Evolutionary conservation across 495 filamentous ascomycete genomes (phyloP), one percentile per base, ranked within the genome.

Genomic region (Acidiella bohemica): DNA sequence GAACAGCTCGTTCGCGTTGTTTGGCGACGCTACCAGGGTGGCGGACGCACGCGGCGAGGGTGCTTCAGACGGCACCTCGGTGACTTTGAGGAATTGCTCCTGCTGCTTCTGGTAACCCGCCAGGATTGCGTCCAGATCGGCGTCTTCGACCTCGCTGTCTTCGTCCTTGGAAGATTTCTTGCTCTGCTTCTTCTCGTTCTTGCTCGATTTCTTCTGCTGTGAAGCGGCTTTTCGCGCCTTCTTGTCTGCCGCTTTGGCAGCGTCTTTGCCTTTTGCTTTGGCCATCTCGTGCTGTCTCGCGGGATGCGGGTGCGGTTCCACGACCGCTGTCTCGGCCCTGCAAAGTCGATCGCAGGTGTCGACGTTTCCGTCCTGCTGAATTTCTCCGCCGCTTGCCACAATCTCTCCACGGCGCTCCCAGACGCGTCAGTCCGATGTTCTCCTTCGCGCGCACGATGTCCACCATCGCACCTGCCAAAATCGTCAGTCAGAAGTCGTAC

Each of bases 81-180:
- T 94, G 53, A 97, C 74, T 65, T 93, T 93, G 47, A 88, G 72
- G 53, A 90, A 94, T 51, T 80, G 78, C 41, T 90, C 87, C 65
- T 97, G 90, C 61, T 70, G 56, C 41, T 58, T 56, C 39, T 71
- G 73, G 55, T 93, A 96, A 61, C 90, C 84, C 13, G 84, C 86
- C 10, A 96, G 76, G n/a, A 97, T 84, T n/a, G 78, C 75, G 59
- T 97, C 90, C 29, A 97, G 66, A 61, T 97, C 90, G n/a, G 87
- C 75, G 50, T 94, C 85, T 62, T 93, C 85, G 26, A 66, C 81
- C 54, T 90, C 81, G 56, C 80, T 85, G 53, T 84, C 82, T 18
- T 66, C 53, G 44, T 68, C 67, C 28, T 65, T 52, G 7, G 53
- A 44, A 44, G 72, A 73, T 22, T 57, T 56, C 47, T 75, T 76